Conservation (phyloP, 1,284 basidiomycete genomes). For the Ganoderma leucocontextum region DNA sequence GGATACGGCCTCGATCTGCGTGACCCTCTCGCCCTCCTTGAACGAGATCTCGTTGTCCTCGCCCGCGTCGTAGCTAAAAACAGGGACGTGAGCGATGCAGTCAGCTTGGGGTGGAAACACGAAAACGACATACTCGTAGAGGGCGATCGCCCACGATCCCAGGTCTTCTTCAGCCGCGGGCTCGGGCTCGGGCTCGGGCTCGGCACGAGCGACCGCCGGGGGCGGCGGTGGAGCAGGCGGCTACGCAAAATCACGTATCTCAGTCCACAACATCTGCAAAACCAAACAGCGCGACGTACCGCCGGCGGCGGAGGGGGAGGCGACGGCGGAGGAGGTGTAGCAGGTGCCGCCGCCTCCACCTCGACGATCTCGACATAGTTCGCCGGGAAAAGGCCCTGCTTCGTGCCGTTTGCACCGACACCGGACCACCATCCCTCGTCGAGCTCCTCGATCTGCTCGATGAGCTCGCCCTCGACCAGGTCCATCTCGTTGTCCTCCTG, state of each 20-base stretch:
- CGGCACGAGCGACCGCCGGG: constrained; percentile 44
- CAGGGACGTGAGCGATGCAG: constrained; percentile 1
- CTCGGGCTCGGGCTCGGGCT: constrained; percentile 38
- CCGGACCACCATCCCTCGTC: constrained; percentile 91
- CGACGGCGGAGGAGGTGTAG: constrained; percentile 52
- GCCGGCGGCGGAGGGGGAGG: constrained; percentile 48
- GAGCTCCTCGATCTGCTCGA: constrained; percentile 85
- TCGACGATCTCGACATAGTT: constrained; percentile 86
- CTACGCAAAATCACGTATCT: not conserved
- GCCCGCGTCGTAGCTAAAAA: constrained; percentile 77
- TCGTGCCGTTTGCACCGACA: constrained; percentile 65
- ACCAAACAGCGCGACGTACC: constrained; percentile 20
- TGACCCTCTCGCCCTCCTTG: constrained; percentile 81
- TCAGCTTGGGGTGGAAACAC: constrained; percentile 3
- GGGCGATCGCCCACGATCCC: constrained; percentile 71
- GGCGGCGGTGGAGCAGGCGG: constrained; percentile 50
- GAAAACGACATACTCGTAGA: constrained; percentile 73
- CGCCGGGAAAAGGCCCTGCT: constrained; percentile 82
- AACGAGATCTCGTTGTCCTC: constrained; percentile 93
- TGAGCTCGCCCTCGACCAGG: constrained; percentile 82
- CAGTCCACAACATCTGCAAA: not conserved
- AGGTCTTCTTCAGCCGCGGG: constrained; percentile 49
- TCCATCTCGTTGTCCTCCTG: constrained; percentile 87
- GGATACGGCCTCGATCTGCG: constrained; percentile 72
- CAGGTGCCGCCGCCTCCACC: constrained; percentile 42